Evolutionary conservation across 352 stramenopile genomes (phyloP), one percentile per base, ranked within the genome.

Genomic region (Globisporangium takayamanum): DNA sequence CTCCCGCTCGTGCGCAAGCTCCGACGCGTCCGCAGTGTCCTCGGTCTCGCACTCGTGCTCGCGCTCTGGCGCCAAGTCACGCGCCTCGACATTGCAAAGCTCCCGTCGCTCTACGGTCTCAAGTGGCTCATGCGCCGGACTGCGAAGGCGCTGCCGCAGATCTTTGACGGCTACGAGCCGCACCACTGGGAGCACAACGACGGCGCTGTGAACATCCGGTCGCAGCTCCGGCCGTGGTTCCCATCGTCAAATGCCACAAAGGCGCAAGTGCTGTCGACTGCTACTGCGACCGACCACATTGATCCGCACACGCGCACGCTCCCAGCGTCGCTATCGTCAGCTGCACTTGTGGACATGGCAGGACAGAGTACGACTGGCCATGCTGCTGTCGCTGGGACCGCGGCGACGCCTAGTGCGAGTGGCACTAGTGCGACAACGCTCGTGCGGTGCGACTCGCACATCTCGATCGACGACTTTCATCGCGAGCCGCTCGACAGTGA

Each of bases 111-210:
- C 57, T 81, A 73, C 30, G 67, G 66, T 2, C 70, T 89, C 49
- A 79, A 74, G 62, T 88, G 72, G 74, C 68, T 89, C 50, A 87
- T 91, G 57, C 69, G 62, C 15, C 73, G 68, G 51, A 70, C 69
- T 11, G 76, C 79, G 16, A 67, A 69, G 26, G 70, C 63, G 18
- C 62, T 91, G 2, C 33, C 33, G 33, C 69, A 75, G 64, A 78
- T 89, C 51, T 87, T 82, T 52, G 71, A 88, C 50, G 79, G 79
- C 16, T 88, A 86, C 55, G 72, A 89, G 26, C 33, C 64, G 10
- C 60, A 71, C 25, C 68, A 78, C 48, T 91, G 82, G 82, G 68
- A 78, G 44, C 82, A 84, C 66, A 92, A 92, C 36, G 82, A 92
- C 50, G 82, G 82, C 5, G 72, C 72, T 0, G 82, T 92, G 8